phyloP scores from a whole-genome alignment of 2,329 filamentous ascomycete genomes.

The Verticillium zaregamsianum region DNA sequence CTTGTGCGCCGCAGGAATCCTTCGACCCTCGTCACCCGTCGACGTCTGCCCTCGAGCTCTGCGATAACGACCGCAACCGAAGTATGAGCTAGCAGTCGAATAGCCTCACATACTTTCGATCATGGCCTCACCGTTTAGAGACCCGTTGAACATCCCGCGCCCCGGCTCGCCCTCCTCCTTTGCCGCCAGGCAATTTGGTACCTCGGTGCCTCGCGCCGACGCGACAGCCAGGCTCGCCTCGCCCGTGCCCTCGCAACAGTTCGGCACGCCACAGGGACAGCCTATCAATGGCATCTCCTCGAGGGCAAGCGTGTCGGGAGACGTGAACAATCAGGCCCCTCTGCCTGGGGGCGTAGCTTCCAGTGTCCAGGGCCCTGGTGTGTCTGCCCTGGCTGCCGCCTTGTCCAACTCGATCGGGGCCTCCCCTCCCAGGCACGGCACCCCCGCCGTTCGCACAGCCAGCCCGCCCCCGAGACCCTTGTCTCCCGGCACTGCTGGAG shows the following conservation, averaged over 20 bases:
- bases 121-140: slow-evolving; percentile 35
- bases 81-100: neutral
- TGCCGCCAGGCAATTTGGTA: slow-evolving; percentile 40
- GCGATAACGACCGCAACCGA: neutral
- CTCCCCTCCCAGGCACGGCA: slow-evolving; percentile 67
- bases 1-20: neutral
- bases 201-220: slow-evolving; percentile 53
- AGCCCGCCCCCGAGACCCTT: slow-evolving; percentile 47
- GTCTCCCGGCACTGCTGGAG: slow-evolving; percentile 36
- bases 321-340: slow-evolving; percentile 52
- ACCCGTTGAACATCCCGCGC: slow-evolving; percentile 27
- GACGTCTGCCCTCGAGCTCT: neutral
- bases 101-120: neutral
- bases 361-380: slow-evolving; percentile 69
- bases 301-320: slow-evolving; percentile 27
- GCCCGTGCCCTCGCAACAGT: slow-evolving; percentile 41
- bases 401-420: slow-evolving; percentile 69
- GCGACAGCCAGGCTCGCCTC: slow-evolving; percentile 59
- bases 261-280: slow-evolving; percentile 35
- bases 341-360: slow-evolving; percentile 59
- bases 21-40: neutral
- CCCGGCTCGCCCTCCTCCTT: slow-evolving; percentile 34
- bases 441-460: slow-evolving; percentile 53
- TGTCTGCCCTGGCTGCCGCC: slow-evolving; percentile 86
- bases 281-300: slow-evolving; percentile 28